Evolutionary conservation across 345 rosid genomes (phyloP), one percentile per base, ranked within the genome.

Genomic region (Gossypium anomalum): DNA sequence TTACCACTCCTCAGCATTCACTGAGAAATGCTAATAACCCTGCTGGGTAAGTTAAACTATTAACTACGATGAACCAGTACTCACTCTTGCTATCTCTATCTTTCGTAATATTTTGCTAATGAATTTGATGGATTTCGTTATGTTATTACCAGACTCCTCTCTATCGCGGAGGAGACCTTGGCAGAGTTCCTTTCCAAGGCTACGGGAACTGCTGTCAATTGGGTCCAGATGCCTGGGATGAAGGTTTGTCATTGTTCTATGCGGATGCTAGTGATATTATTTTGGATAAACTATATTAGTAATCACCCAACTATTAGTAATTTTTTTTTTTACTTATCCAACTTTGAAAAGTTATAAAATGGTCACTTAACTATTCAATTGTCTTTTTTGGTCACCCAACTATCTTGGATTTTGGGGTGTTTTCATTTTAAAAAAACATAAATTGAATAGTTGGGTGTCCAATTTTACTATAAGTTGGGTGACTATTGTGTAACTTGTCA

Each of bases 221-320:
- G 99, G 99, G 98, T 96, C 89, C 99, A 96, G 90, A 90, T 96
- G 98, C 98, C 98, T 87, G 99, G 99, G 97, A 96, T 96, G 99
- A 96, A 96, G 99, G 99, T 96, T 62, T 5, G 75, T 57, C 17
- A 13, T 25, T 70, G 70, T 67, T 17, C 52, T 25, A 47, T 15
- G 34, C 20, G 13, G 53, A 25, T 56, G n/a, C 43, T 29, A 13
- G 13, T 48, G 52, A 34, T 34, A 34, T 5, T 34, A 34, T 34
- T 34, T 34, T 34, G 41, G 41, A 34, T 34, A 34, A 34, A 34
- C 41, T 1, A 34, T 34, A 34, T 34, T 34, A 34, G 7, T 34
- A 34, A 34, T 34, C 41, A 34, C 7, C 41, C 7, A 34, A 34
- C 7, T 34, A 34, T 34, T 34, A 34, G 41, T 34, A 34, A 34